phyloP scores from a whole-genome alignment of 768 basidiomycete species.

The Tricholoma sp. region DNA sequence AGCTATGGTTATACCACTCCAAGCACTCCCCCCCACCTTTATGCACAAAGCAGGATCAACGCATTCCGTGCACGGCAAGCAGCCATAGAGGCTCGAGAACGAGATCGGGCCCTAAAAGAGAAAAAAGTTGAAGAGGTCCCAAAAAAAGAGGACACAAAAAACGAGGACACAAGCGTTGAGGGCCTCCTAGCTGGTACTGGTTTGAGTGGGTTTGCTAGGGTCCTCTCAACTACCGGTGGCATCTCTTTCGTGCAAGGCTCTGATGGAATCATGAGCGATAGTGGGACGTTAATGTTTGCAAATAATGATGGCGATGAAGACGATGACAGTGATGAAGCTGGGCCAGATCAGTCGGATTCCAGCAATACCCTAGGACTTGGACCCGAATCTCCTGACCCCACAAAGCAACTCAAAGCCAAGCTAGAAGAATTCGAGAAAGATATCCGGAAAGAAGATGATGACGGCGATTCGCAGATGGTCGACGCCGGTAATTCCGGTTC shows the following conservation, averaged over 20 bases:
- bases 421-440: constrained; percentile 60
- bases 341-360: constrained; percentile 38
- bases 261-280: constrained; percentile 44
- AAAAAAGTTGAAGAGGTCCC: not conserved
- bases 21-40: constrained; percentile 67
- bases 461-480: constrained; percentile 30
- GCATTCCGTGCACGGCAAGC: constrained; percentile 60
- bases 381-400: constrained; percentile 45
- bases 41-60: constrained; percentile 56
- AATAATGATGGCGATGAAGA: constrained; percentile 61
- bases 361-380: constrained; percentile 41
- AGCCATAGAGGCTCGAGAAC: constrained; percentile 43
- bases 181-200: constrained; percentile 27
- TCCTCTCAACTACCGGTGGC: constrained; percentile 45
- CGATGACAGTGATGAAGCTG: constrained; percentile 30
- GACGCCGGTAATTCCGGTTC: constrained; percentile 19
- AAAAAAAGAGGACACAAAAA: not conserved
- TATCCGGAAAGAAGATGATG: constrained; percentile 32
- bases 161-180: constrained; percentile 5
- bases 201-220: constrained; percentile 37
- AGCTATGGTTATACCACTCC: constrained; percentile 79
- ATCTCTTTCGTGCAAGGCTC: constrained; percentile 58
- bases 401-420: constrained; percentile 52
- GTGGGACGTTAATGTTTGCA: constrained; percentile 56
- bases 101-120: not conserved